Evolutionary conservation across 129 eudicot genomes (phyloP), one percentile per base, ranked within the genome.

Genomic region (Smallanthus sonchifolius): DNA sequence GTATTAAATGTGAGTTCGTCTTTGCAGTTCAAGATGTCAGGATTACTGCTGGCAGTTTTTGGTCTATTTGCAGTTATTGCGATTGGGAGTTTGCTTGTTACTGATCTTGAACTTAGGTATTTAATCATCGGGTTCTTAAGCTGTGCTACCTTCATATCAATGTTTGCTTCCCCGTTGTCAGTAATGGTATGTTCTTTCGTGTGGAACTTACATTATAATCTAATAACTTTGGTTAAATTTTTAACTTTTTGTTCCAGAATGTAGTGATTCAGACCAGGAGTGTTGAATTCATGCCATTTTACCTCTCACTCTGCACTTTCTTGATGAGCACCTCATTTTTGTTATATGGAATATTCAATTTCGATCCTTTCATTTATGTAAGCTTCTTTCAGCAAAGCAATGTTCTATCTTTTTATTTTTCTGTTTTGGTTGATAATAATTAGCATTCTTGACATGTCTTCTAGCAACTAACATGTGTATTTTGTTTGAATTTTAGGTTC

Each of bases 221-320:
- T 9, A 59, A 61, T 69, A 51, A n/a, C 36, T 13, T 60, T n/a
- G 36, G 10, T 61, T 34, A 35, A 47, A 74, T 34, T 62, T 61
- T 1, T 35, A 62, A 48, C 40, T 10, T 65, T 65, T 35, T 36
- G 2, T 55, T 17, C 56, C 91, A 92, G 98, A 92, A 84, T 66
- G 15, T 92, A 81, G 98, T 92, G 83, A 86, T 92, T 62, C 79
- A 74, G 59, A 92, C 95, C 15, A 87, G 67, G 68, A 92, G 98
- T 68, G 95, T 92, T 35, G 98, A 92, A 71, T 92, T 79, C 79
- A 92, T 92, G 98, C 98, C 95, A 5, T 92, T 92, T 82, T 91
- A 87, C 67, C 92, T 92, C 78, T 92, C 96, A 73, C 91, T 92
- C 37, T 85, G 87, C 64, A 82, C 92, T 70, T 87, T 89, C 74